Evolutionary conservation across 1,284 basidiomycete species (phyloP), one percentile per base, ranked within the genome.

Genomic region (Ustanciosporium gigantosporum): DNA sequence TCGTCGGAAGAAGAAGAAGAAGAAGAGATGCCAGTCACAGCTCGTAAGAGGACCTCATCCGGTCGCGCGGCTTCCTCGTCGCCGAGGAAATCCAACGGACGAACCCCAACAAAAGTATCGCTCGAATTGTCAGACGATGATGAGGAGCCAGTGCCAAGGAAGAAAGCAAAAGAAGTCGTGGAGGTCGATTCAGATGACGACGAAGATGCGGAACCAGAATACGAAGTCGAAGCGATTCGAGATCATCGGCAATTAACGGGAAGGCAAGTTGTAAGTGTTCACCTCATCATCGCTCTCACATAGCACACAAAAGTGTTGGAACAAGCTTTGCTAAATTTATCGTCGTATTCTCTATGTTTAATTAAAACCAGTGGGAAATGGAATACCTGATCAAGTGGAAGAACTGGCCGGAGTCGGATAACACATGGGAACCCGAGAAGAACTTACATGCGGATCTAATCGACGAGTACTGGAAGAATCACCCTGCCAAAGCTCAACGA

Each of bases 301-400:
- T n/a, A n/a, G n/a, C n/a, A n/a, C n/a, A n/a, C n/a, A n/a, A n/a
- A n/a, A n/a, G n/a, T n/a, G n/a, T n/a, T n/a, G n/a, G n/a, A n/a
- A n/a, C n/a, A n/a, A n/a, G n/a, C n/a, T n/a, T n/a, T n/a, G n/a
- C n/a, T n/a, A n/a, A n/a, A n/a, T n/a, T n/a, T n/a, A n/a, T n/a
- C n/a, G n/a, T n/a, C n/a, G n/a, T n/a, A n/a, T n/a, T n/a, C n/a
- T n/a, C n/a, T n/a, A n/a, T n/a, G n/a, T n/a, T n/a, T n/a, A n/a
- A n/a, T n/a, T n/a, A n/a, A n/a, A n/a, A n/a, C n/a, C n/a, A n/a
- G n/a, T n/a, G n/a, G n/a, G 37, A 39, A 8, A 42, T 50, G 29
- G 47, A 60, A 25, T 68, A 68, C 25, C 20, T 45, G 3, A 53
- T 68, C 60, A 68, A 68, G 36, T 68, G 65, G 65, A 68, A 68